Evolutionary conservation across 768 basidiomycete genomes (phyloP), one percentile per base, ranked within the genome.

Genomic region (Rhodotorula graminis): DNA sequence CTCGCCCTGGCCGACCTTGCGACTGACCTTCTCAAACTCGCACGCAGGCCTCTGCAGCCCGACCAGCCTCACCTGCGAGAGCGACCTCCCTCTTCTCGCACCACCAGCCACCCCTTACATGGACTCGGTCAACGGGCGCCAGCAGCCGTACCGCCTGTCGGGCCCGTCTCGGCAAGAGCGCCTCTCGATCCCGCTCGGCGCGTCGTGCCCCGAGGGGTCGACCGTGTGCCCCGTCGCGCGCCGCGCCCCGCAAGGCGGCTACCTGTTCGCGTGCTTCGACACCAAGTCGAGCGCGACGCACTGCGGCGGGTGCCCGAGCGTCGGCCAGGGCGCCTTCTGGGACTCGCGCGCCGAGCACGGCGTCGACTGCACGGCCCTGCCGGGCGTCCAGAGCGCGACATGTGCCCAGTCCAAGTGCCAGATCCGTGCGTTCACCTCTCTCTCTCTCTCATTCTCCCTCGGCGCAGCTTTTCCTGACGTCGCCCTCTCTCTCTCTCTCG

Each of bases 261-360:
- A 56, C 50, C 69, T 64, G 15, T 75, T 73, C 60, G 78, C 78
- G 59, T 80, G 80, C 61, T 60, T 79, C 49, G 76, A 80, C 71
- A 72, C 69, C 27, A 42, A 59, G 14, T 42, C 56, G 16, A 72
- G 77, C 64, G 64, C 78, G n/a, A 78, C 78, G 58, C 78, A 77
- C 42, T 80, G 79, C 64, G 80, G 80, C 9, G 80, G 80, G 27
- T 80, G 80, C 62, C 63, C 74, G 16, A 42, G 66, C 64, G 57
- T 67, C 52, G 72, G 66, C 1, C 70, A 61, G 40, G 53, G 37
- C 37, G 37, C 59, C 21, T 69, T 59, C 47, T 67, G 25, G 55
- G 1, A 29, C 16, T 37, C n/a, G 7, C 44, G 21, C 8, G 42
- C 37, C 11, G 19, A 25, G 19, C 53, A 25, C 0, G 79, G 79